Conservation (phyloP, 1,284 basidiomycete genomes). For the Cutaneotrichosporon cutaneum region DNA sequence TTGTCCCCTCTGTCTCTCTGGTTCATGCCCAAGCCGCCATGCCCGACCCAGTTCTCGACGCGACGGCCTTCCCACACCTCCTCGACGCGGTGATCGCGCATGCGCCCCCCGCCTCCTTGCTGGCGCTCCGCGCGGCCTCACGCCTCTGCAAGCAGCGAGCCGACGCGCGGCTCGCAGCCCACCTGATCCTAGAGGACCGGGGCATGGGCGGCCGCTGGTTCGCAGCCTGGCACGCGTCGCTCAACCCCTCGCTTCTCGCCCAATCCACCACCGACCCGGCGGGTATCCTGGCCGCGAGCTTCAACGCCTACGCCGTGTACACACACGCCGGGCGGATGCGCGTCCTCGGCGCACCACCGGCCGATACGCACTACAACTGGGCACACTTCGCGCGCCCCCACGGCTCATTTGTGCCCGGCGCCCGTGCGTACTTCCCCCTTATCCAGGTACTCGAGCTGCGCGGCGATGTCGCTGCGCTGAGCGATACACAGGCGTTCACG, state of each 20-base stretch:
- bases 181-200: conserved; percentile 1
- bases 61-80: conserved; percentile 16
- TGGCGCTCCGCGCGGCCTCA: conserved; percentile 7
- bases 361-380: conserved; percentile 8
- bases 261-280: not conserved
- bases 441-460: not conserved
- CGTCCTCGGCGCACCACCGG: not conserved
- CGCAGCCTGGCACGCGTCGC: conserved; percentile 6
- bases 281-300: not conserved
- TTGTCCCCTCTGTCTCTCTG: not conserved
- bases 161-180: conserved; percentile 2
- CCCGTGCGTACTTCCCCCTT: not conserved
- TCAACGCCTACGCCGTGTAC: not conserved
- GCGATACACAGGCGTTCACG: not conserved
- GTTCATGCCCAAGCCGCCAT: not conserved
- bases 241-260: not conserved
- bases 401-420: not conserved
- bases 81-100: conserved; percentile 11
- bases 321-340: not conserved
- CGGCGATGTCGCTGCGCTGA: not conserved
- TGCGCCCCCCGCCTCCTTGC: conserved; percentile 5
- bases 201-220: conserved; percentile 9
- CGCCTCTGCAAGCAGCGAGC: not conserved
- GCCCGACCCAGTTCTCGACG: conserved; percentile 1
- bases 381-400: not conserved